phyloP scores from a whole-genome alignment of 345 rosid genomes.

The Eucalyptus urophylla region DNA sequence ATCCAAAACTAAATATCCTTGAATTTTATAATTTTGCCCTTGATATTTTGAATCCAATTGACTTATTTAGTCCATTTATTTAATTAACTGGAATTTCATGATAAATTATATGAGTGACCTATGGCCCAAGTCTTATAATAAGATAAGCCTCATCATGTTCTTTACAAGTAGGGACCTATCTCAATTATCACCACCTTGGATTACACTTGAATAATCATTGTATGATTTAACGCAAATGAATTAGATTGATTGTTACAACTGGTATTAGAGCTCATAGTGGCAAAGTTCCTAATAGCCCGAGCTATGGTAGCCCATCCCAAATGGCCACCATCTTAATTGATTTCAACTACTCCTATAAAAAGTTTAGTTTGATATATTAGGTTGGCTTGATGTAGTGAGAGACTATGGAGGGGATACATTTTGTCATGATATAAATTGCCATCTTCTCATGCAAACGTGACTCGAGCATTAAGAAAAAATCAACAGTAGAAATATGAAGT shows the following conservation, averaged over 20 bases:
- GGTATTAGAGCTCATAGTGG: background rate
- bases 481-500: background rate
- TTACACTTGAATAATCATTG: background rate
- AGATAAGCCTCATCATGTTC: background rate
- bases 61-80: background rate
- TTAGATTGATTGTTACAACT: background rate
- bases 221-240: background rate
- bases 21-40: background rate
- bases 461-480: background rate
- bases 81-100: background rate
- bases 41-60: background rate
- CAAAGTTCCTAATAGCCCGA: background rate
- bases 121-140: background rate
- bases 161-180: background rate
- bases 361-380: background rate
- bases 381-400: background rate
- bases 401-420: background rate
- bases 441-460: background rate
- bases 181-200: background rate
- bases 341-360: background rate
- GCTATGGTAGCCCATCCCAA: background rate
- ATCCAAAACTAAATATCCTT: background rate
- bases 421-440: background rate
- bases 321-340: background rate
- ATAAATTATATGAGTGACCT: background rate